These are phyloP conservation scores for Globisporangium viniferum DNA, from an alignment of 352 stramenopile genomes.

Conservation along the genomic window DNA sequence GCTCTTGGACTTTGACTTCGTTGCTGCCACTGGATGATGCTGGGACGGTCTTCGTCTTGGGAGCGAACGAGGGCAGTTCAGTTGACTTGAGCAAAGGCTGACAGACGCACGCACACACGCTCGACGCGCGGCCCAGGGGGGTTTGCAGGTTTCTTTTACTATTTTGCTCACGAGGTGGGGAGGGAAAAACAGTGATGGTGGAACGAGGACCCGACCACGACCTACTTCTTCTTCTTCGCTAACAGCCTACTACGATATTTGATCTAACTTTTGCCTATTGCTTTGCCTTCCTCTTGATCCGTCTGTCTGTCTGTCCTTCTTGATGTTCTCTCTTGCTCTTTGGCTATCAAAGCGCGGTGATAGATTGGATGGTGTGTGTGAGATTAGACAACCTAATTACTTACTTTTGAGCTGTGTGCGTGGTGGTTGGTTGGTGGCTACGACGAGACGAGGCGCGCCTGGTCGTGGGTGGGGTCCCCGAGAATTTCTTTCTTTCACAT, in stretches of 20 bases:
- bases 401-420: background rate
- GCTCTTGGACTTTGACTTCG: background rate
- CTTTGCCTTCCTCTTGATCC: background rate
- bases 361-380: background rate
- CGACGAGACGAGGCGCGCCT: background rate
- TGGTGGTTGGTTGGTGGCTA: background rate
- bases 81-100: background rate
- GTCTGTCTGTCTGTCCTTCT: background rate
- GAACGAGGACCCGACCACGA: background rate
- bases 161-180: constrained; percentile 4
- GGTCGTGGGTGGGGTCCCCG: background rate
- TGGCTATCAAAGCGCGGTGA: background rate
- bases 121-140: background rate
- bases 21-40: background rate
- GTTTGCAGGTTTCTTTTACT: constrained; percentile 4
- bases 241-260: constrained; percentile 6
- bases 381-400: constrained; percentile 5
- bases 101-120: background rate
- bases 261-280: constrained; percentile 4
- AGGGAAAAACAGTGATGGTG: background rate
- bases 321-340: background rate
- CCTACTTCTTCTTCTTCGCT: constrained; percentile 4
- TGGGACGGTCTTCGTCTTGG: background rate
- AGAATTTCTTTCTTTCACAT: background rate
- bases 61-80: background rate